Evolutionary conservation across 768 basidiomycete species (phyloP).

Genomic region (Amylocystis lapponica): DNA sequence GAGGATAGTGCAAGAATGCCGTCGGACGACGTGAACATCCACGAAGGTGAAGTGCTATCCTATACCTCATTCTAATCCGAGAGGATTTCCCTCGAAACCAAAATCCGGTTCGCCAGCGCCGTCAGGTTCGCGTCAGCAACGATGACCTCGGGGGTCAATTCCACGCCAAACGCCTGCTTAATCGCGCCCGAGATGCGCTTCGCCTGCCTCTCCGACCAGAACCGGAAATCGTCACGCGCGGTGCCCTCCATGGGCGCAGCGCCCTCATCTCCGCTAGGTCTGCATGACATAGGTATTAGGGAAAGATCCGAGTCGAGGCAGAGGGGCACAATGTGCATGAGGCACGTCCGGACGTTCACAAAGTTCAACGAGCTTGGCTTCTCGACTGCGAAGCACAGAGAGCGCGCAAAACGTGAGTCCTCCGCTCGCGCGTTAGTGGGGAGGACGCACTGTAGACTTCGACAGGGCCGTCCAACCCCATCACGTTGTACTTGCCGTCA

Average conservation of each 20-base stretch:
- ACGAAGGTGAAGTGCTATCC: too few relatives aligned
- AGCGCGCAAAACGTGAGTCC: neutral
- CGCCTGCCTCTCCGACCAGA: slow-evolving; percentile 90
- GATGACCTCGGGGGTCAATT: slow-evolving; percentile 85
- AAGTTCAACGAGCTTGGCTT: slow-evolving; percentile 62
- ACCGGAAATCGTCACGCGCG: slow-evolving; percentile 79
- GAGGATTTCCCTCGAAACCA: slow-evolving; percentile 49
- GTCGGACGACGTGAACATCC: too few relatives aligned
- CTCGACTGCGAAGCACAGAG: slow-evolving; percentile 38
- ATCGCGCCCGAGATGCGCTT: slow-evolving; percentile 79
- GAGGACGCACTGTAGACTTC: slow-evolving; percentile 70
- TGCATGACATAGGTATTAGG: slow-evolving; percentile 69
- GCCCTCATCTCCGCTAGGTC: slow-evolving; percentile 18
- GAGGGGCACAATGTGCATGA: slow-evolving; percentile 75
- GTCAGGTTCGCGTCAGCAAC: slow-evolving; percentile 91
- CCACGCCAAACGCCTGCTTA: slow-evolving; percentile 79
- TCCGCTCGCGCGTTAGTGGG: neutral
- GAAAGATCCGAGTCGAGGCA: slow-evolving; percentile 85
- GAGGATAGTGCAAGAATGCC: too few relatives aligned
- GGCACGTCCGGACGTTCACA: slow-evolving; percentile 52
- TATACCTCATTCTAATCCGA: slow-evolving; percentile 14
- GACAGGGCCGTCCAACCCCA: slow-evolving; percentile 77
- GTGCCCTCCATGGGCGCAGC: slow-evolving; percentile 24
- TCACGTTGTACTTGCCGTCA: slow-evolving; percentile 95
- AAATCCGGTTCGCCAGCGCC: slow-evolving; percentile 77